A percentile compares a stretch with the other conserved stretches of the same genome.
Conservation (phyloP, 2,329 filamentous ascomycete species). For the Talaromyces marneffei region DNA sequence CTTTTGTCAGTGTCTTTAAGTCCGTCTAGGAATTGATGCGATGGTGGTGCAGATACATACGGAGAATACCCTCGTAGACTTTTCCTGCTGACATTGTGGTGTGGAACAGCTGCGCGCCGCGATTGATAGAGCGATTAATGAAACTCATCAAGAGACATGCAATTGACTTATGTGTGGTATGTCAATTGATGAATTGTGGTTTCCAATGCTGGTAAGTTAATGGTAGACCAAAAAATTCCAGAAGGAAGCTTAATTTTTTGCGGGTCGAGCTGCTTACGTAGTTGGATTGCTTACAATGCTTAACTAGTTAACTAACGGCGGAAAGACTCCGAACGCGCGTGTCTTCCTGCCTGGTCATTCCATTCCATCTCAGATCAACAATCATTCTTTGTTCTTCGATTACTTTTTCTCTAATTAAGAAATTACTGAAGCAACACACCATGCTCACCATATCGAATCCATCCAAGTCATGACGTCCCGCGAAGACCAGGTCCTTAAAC, state of each 20-base stretch:
- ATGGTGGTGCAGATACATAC: slow-evolving; percentile 30
- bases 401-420: background rate
- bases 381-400: background rate
- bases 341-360: background rate
- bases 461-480: slow-evolving; percentile 37
- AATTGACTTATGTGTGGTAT: background rate
- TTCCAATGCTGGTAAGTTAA: background rate
- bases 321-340: slow-evolving; percentile 3
- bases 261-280: background rate
- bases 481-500: slow-evolving; percentile 42
- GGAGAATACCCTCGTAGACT: slow-evolving; percentile 59
- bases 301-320: background rate
- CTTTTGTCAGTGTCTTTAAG: background rate
- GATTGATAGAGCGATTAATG: slow-evolving; percentile 19
- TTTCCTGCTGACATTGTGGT: slow-evolving; percentile 40
- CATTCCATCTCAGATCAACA: background rate
- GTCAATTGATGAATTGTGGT: background rate
- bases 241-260: slow-evolving; percentile 1
- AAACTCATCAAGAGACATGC: slow-evolving; percentile 25
- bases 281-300: too few relatives aligned
- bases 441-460: background rate
- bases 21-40: background rate
- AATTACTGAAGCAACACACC: background rate
- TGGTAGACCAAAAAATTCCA: background rate
- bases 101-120: slow-evolving; percentile 24